Conservation (phyloP, 164 flowering plant species). For the Nelumbo lutea region DNA sequence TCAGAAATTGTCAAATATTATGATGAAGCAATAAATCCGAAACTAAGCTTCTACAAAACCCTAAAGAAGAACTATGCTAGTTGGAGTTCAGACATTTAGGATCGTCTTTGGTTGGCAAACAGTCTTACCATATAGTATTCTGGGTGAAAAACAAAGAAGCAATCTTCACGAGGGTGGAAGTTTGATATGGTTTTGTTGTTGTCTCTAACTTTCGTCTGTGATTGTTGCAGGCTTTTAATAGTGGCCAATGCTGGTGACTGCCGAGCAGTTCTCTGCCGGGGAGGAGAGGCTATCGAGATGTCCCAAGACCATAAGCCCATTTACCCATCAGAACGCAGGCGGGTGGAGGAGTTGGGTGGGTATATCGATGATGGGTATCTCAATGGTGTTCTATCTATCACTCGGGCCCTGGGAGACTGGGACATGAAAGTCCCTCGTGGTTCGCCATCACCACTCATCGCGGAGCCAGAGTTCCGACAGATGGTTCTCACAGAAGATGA, state of each 20-base stretch:
- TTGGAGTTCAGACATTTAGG: too few species aligned
- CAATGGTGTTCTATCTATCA: constrained; percentile 68
- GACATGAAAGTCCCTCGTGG: constrained; percentile 70
- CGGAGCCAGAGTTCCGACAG: constrained; percentile 71
- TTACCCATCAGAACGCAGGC: constrained; percentile 40
- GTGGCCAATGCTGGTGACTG: constrained; percentile 95
- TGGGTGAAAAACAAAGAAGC: too few species aligned
- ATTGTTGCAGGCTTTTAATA: constrained; percentile 48
- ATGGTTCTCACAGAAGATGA: constrained; percentile 65
- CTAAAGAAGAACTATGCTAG: too few species aligned
- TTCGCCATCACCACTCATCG: constrained; percentile 67
- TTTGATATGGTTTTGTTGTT: background rate
- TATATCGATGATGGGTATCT: constrained; percentile 73
- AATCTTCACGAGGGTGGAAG: background rate
- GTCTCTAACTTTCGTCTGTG: background rate
- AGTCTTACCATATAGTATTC: too few species aligned
- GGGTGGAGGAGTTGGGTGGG: constrained; percentile 67
- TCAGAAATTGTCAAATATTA: too few species aligned
- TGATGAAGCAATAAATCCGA: too few species aligned
- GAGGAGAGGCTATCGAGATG: constrained; percentile 78
- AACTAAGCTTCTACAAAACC: too few species aligned
- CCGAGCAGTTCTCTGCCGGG: constrained; percentile 83
- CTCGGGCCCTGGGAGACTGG: constrained; percentile 91
- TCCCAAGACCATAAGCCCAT: constrained; percentile 76
- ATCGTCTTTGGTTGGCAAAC: too few species aligned